phyloP scores from a whole-genome alignment of 208 protist genomes.

The Trypanosoma vivax region DNA sequence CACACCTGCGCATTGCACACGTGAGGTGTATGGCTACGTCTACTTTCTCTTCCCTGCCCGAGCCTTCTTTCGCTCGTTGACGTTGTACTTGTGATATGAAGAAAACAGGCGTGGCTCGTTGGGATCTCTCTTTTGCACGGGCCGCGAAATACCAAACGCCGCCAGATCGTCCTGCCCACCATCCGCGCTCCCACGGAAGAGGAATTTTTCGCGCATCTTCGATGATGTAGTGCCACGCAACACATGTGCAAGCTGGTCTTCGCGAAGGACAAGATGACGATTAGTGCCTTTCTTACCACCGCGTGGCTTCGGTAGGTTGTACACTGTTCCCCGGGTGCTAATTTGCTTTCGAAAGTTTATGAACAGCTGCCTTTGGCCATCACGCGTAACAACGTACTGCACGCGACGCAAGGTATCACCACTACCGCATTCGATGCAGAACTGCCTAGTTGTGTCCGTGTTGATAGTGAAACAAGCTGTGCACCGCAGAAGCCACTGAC shows the following conservation, averaged over 20 bases:
- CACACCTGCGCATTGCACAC: too few relatives aligned
- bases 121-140: conserved; percentile 57
- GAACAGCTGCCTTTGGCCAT: conserved; percentile 81
- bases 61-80: conserved; percentile 86
- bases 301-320: conserved; percentile 83
- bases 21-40: too few relatives aligned
- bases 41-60: conserved; percentile 60
- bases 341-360: conserved; percentile 85
- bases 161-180: conserved; percentile 60
- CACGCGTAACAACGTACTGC: conserved; percentile 81
- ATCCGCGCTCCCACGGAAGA: conserved; percentile 9
- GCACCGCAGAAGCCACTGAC: conserved; percentile 88
- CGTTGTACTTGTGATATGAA: conserved; percentile 86
- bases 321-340: conserved; percentile 81
- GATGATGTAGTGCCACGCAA: conserved; percentile 51
- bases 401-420: conserved; percentile 88
- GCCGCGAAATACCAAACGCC: conserved; percentile 55
- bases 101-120: conserved; percentile 48
- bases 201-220: conserved; percentile 52
- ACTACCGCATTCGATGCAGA: conserved; percentile 82
- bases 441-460: conserved; percentile 89
- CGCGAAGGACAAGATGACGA: conserved; percentile 75
- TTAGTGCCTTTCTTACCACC: conserved; percentile 85
- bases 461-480: conserved; percentile 82
- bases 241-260: conserved; percentile 87